Base-by-base conservation (phyloP, 2,329 filamentous ascomycete genomes). In the Penicillium thymicola region DNA sequence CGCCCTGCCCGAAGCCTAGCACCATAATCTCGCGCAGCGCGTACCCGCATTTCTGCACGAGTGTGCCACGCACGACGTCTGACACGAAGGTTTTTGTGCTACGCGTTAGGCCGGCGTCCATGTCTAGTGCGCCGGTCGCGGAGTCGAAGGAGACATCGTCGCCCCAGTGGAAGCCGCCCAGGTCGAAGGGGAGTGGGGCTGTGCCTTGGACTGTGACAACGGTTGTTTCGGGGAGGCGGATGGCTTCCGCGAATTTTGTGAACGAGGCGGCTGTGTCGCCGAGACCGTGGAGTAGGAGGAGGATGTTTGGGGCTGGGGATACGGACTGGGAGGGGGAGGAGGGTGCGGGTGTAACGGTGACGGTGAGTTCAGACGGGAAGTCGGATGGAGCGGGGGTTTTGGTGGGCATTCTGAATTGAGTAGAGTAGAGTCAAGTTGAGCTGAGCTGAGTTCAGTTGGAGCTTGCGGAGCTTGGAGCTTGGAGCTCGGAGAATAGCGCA, bases 251-350 rank as follows among this genome's bases (percentile, higher is more conserved):
- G 59, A 96, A 88, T 43, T 76, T 76, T 58, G 84, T 81, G 72
- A 94, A 95, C 36, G 89, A 80, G 3, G 71, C 67, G 58, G 90
- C 83, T 34, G 82, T 85, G 75, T 96, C 92, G 60, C 92, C 92
- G 13, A 96, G 83, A 61, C 91, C 91, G 73, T 96, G 92, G 56
- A 96, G 85, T 50, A 96, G 83, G 68, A 96, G 76, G 59, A 96
- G 84, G 64, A 95, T 81, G 65, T 92, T 88, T 42, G 86, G 89
- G 10, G 88, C 84, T 13, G 82, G 82, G 58, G 64, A 60, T 59
- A 59, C 51, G 63, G 81, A 76, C 70, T 49, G 78, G 49, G 63
- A 72, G 59, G 64, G 72, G 63, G 50, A 72, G 59, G 66, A 10
- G 25, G 47, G 34, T 23, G 73, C 72, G 68, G 48, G 47, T 34